These are phyloP conservation scores for Xylaria multiplex DNA, from an alignment of 2,329 filamentous ascomycete species.

Conservation along the genomic window DNA sequence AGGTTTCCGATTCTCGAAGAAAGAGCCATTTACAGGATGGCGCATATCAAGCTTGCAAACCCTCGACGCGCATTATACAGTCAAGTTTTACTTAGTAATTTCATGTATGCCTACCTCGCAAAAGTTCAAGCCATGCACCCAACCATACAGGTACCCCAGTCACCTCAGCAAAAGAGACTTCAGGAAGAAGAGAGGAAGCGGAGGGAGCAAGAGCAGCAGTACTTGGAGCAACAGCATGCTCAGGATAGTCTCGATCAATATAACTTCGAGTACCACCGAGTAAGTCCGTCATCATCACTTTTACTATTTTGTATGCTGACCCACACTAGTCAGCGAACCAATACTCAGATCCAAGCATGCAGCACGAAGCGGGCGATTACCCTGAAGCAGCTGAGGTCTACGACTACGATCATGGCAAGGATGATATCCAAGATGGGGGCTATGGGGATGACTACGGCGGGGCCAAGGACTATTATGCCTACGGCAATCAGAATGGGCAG, in stretches of 20 bases:
- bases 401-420: constrained; percentile 61
- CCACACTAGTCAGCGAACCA: constrained; percentile 55
- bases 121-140: constrained; percentile 99
- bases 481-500: constrained; percentile 43
- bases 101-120: constrained; percentile 99
- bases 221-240: constrained; percentile 56
- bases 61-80: constrained; percentile 90
- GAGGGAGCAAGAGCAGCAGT: constrained; percentile 61
- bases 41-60: constrained; percentile 98
- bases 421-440: constrained; percentile 55
- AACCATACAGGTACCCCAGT: constrained; percentile 89
- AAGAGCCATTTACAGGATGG: constrained; percentile 97
- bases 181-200: constrained; percentile 61
- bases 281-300: constrained; percentile 48
- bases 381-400: constrained; percentile 64
- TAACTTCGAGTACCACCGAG: constrained; percentile 64
- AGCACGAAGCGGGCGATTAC: constrained; percentile 59
- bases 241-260: constrained; percentile 61
- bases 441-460: constrained; percentile 48
- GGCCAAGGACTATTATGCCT: constrained; percentile 46
- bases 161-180: constrained; percentile 74
- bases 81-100: constrained; percentile 96
- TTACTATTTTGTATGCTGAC: constrained; percentile 22
- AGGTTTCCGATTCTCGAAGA: constrained; percentile 95
- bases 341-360: constrained; percentile 57